phyloP scores from a whole-genome alignment of 2,329 filamentous ascomycete species.

The Aspergillus spinulosporus region DNA sequence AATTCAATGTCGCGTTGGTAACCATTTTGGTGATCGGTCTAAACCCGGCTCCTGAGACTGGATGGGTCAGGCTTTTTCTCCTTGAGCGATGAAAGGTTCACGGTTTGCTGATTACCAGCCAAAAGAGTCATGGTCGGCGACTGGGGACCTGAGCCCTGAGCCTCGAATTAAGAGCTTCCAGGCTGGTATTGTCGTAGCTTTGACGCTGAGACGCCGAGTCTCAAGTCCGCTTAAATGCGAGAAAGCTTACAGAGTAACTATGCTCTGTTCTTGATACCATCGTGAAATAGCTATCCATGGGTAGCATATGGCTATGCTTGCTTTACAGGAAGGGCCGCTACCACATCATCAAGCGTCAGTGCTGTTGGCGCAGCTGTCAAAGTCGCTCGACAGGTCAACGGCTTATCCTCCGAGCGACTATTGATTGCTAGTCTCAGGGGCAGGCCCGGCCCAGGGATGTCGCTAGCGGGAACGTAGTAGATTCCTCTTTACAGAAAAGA shows the following conservation, averaged over 20 bases:
- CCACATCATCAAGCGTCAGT: neutral
- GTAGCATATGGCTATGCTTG: neutral
- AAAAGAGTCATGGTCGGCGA: neutral
- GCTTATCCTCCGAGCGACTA: conserved; percentile 4
- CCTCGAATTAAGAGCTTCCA: neutral
- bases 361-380: conserved; percentile 4
- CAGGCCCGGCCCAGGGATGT: neutral
- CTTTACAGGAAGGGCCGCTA: neutral
- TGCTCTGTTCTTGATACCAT: no score
- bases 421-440: conserved; percentile 1
- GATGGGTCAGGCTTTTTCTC: neutral
- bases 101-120: neutral
- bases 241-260: no score
- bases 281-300: no score
- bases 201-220: no score
- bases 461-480: neutral
- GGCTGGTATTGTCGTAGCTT: no score
- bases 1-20: neutral
- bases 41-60: neutral
- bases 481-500: neutral
- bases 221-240: no score
- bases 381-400: neutral
- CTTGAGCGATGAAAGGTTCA: neutral
- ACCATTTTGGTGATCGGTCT: neutral
- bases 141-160: neutral